Conservation (phyloP, 371 early-diverging fungal genomes). For the Circinella umbellata region DNA sequence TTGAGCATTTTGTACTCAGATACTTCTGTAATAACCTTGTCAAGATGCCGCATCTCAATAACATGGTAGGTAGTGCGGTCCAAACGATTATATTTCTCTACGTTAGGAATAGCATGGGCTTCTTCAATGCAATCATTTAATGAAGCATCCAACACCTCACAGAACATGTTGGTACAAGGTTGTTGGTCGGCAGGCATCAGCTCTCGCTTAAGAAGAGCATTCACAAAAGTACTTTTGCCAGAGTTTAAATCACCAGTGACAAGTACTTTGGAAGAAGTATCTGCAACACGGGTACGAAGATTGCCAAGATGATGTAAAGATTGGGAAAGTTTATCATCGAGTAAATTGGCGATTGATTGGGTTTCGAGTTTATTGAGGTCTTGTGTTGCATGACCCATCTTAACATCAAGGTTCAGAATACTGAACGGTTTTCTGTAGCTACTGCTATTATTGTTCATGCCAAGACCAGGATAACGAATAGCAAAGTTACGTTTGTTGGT, state of each 20-base stretch:
- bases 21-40: constrained; percentile 62
- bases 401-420: constrained; percentile 71
- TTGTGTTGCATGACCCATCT: constrained; percentile 56
- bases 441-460: constrained; percentile 4
- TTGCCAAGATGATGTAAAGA: constrained; percentile 79
- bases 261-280: constrained; percentile 90
- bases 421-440: constrained; percentile 24
- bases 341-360: constrained; percentile 69
- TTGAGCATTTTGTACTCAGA: constrained; percentile 83
- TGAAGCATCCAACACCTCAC: constrained; percentile 89
- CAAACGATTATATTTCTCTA: constrained; percentile 65
- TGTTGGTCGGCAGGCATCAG: constrained; percentile 95
- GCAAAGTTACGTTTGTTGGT: constrained; percentile 22
- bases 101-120: constrained; percentile 84
- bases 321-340: constrained; percentile 68
- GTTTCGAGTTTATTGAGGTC: constrained; percentile 60
- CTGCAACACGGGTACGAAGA: constrained; percentile 80
- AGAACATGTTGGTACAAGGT: constrained; percentile 93
- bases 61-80: constrained; percentile 75
- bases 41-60: constrained; percentile 66
- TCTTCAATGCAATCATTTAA: constrained; percentile 85
- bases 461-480: constrained; percentile 22
- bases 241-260: constrained; percentile 98
- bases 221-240: constrained; percentile 96
- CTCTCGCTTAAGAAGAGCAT: constrained; percentile 87